Conservation (phyloP, 768 basidiomycete genomes). For the Termitomyces sp. region DNA sequence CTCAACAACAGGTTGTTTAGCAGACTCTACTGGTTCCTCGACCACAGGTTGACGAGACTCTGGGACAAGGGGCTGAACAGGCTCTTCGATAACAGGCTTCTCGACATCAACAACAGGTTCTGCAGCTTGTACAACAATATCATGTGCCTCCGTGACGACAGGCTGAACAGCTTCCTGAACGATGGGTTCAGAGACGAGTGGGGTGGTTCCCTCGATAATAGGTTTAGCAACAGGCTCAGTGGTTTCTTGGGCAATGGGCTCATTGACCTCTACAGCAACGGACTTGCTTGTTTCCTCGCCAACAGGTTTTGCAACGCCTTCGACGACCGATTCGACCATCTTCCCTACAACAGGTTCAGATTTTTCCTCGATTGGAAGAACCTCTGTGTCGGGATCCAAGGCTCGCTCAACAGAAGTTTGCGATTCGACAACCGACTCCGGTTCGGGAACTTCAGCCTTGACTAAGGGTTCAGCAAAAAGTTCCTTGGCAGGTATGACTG, state of each 20-base stretch:
- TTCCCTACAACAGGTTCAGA: not conserved
- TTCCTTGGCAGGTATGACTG: not conserved
- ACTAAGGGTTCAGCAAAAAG: not conserved
- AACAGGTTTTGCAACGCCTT: not conserved
- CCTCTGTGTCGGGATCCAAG: slow-evolving; percentile 5
- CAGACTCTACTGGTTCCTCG: not conserved
- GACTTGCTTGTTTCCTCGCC: not conserved
- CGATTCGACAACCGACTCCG: not conserved
- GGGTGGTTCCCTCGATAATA: not conserved
- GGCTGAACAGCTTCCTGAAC: not conserved
- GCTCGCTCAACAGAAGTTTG: not conserved
- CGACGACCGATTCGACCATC: not conserved
- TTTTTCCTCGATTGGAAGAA: slow-evolving; percentile 6
- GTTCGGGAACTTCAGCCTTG: not conserved
- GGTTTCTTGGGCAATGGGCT: not conserved
- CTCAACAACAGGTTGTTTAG: not conserved
- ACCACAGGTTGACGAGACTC: not conserved
- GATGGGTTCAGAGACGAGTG: not conserved
- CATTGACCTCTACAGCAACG: not conserved
- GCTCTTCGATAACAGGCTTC: not conserved
- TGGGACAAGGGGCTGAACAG: not conserved
- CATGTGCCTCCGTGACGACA: not conserved
- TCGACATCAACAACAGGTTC: not conserved
- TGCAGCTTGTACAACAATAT: not conserved
- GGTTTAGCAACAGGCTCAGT: not conserved